A percentile compares a stretch with the other conserved stretches of the same genome.
Conservation (phyloP, 2,329 filamentous ascomycete genomes). For the Celoporthe dispersa region DNA sequence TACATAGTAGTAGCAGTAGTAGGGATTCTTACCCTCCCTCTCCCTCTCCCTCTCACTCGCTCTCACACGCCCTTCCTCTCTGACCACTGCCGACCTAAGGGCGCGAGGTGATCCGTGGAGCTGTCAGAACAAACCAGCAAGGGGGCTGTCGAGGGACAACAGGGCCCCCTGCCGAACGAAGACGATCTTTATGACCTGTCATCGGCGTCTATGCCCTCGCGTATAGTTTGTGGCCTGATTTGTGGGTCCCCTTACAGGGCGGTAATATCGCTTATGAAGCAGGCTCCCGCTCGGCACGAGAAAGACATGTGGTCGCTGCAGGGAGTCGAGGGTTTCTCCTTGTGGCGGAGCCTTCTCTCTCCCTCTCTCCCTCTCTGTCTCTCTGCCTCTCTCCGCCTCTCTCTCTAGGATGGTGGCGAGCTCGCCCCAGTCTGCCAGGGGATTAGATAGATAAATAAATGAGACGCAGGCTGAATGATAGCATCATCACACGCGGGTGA, state of each 20-base stretch:
- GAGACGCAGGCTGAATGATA: background rate
- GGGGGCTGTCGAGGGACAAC: background rate
- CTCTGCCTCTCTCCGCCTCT: too few relatives aligned
- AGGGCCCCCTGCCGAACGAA: background rate
- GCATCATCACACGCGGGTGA: background rate
- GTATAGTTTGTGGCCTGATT: slow-evolving; percentile 4
- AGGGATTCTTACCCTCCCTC: background rate
- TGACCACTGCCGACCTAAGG: background rate
- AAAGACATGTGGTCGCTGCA: background rate
- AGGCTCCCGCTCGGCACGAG: slow-evolving; percentile 11
- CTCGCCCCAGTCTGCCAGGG: background rate
- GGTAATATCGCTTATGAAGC: slow-evolving; percentile 25
- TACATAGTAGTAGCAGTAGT: background rate
- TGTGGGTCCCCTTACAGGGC: background rate
- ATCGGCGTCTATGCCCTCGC: background rate
- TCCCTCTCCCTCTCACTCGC: too few relatives aligned
- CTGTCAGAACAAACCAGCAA: slow-evolving; percentile 5
- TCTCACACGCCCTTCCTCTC: background rate
- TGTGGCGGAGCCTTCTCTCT: too few relatives aligned
- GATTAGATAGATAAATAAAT: background rate
- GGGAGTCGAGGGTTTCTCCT: too few relatives aligned
- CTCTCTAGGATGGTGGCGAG: background rate
- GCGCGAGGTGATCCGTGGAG: background rate
- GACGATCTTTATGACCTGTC: slow-evolving; percentile 16
- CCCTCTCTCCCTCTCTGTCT: too few relatives aligned